Evolutionary conservation across 2,329 filamentous ascomycete species (phyloP), one percentile per base, ranked within the genome.

Genomic region (Trichoderma sp.): DNA sequence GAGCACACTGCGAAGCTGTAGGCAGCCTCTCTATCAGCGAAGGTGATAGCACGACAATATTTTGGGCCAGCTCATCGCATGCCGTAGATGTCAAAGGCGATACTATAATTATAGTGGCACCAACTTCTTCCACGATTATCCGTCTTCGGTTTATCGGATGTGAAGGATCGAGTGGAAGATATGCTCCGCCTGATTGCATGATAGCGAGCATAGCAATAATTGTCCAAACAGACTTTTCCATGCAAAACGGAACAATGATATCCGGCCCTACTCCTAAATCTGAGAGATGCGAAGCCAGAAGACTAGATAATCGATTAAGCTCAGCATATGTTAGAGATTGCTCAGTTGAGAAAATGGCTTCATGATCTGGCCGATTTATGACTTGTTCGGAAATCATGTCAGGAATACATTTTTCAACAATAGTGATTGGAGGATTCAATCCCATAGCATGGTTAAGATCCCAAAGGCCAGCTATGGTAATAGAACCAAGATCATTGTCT

Each of bases 141-240:
- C 67, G 17, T 13, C 50, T 52, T 13, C 64, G 60, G 5, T 34
- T 53, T 1, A 27, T 5, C 2, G 71, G 72, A 45, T 70, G 66
- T 8, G 67, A 61, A 2, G 70, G 61, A 39, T 78, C 77, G 13
- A 78, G 69, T 57, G 72, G 54, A 6, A 77, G 70, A 58, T 68
- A 72, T 68, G 29, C 73, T 25, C 71, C 75, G 2, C 75, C 76
- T 9, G 73, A 67, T 53, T 75, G 74, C 48, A 76, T 66, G 29
- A 76, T 69, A 19, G 61, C 74, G 8, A 76, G 48, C 57, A 74
- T 72, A 1, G 72, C 71, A 3, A 75, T 67, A 7, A 71, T 10
- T 7, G 67, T 67, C 70, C 69, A 72, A 27, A 48, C 29, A 10
- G 67, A 73, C 63, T 75, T 71, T 39, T 71, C 70, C 9, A 70